Base-by-base conservation (phyloP, 805 yeast species). In the Cyberlindnera lachancei region DNA sequence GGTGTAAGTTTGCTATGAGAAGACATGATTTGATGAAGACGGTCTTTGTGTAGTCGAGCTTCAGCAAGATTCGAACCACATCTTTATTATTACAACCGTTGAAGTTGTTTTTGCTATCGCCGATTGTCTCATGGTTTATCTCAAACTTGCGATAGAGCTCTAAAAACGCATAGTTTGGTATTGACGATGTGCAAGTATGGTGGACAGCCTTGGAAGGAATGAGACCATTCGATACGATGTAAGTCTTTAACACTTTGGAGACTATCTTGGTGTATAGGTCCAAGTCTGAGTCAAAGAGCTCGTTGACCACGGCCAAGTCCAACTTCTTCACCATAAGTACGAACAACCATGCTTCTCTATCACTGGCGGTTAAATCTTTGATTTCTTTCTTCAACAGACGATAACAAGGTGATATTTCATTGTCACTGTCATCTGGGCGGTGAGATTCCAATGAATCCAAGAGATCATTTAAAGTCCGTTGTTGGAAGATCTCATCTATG, bases 11-110 rank as follows among this genome's bases (percentile, higher is more conserved):
- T n/a, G n/a, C n/a, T n/a, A n/a, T n/a, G n/a, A n/a, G n/a, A n/a
- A n/a, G n/a, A 15, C 42, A 40, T 13, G 36, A 26, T 25, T 33
- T 38, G 31, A 35, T 29, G 34, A 38, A 38, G 15, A 38, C 18
- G 6, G 30, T 27, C 5, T 29, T 18, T 13, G 27, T 30, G 7
- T 27, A 19, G 11, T 20, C 22, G 8, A 22, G 33, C n/a, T 22
- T 18, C 4, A 25, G 22, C 17, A 27, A 17, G 9, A 16, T 18
- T 12, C n/a, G 16, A 12, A 27, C 6, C 9, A 16, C 10, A 11
- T 8, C 9, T 9, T n/a, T 9, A 12, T 27, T 17, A 7, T 12
- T 15, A 14, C 24, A 18, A 9, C 23, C 24, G 30, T 27, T 27
- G 23, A 13, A 27, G 13, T 12, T 18, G 19, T 27, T 27, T 9